Base-by-base conservation (phyloP, 208 protist species). In the Trypanosoma brucei region DNA sequence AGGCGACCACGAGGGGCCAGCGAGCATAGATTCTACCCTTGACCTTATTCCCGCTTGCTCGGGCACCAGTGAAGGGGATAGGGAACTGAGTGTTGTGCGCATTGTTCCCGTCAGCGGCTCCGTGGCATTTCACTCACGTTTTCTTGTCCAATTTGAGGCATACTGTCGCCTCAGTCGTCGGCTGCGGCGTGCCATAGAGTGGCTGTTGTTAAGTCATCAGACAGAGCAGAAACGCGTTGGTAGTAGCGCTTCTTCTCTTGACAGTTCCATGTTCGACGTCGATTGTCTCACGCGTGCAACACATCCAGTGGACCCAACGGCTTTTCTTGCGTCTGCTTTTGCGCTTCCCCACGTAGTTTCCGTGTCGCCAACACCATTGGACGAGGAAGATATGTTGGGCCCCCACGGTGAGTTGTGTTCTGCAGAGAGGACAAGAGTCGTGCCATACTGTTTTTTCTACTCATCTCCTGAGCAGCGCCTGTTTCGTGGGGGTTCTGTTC, bases 281-380 rank as follows among this genome's bases (percentile, higher is more conserved):
- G 68, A 73, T 63, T 54, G 34, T 36, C 68, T 73, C 35, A 62
- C 59, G 37, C 59, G 58, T 59, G 6, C 58, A 38, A 46, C 65
- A 38, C 40, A 81, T 22, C 84, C 81, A 33, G 6, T 84, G 11
- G 72, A 79, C 33, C 81, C 84, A 34, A 84, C 81, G 9, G 78
- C 79, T 31, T 81, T 79, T 33, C 22, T 88, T 4, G 70, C 84
- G n/a, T 74, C 79, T 40, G 61, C 79, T 49, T 81, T 81, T 54
- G 65, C 79, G 4, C 45, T 81, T 22, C 62, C 76, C 1, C 70
- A 70, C 1, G 49, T 89, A 14, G 62, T 76, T 35, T 65, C 71
- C 44, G 59, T 67, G 1, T 8, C 56, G 33, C 40, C 55, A 11
- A 33, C 68, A 8, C 31, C 54, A 39, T 34, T 48, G 8, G 55